Conservation (phyloP, 306 rosid species). For the Astragalus glycyphyllos region DNA sequence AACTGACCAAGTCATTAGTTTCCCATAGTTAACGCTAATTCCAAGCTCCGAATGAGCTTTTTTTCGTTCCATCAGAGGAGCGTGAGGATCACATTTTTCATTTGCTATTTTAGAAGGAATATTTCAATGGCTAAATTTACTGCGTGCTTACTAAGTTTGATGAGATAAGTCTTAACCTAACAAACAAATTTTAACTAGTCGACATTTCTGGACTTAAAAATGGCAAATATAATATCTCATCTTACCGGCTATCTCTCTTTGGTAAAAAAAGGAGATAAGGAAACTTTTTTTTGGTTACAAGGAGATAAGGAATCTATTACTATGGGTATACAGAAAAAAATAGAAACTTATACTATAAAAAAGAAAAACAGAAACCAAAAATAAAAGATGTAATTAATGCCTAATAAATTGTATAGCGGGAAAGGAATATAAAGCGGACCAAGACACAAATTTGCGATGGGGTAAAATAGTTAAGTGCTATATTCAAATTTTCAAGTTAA, state of each 20-base stretch:
- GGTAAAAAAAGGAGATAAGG: background rate
- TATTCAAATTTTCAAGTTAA: no score
- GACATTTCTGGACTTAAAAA: background rate
- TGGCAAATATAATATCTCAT: conserved; percentile 12
- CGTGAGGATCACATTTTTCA: conserved; percentile 4
- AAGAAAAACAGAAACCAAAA: no score
- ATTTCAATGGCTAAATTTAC: conserved; percentile 10
- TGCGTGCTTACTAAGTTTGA: conserved; percentile 5
- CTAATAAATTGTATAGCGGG: no score
- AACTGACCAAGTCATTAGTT: conserved; percentile 43
- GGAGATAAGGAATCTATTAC: background rate
- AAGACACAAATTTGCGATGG: no score
- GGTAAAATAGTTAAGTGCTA: no score
- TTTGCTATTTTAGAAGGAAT: background rate
- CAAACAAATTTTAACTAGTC: conserved; percentile 11
- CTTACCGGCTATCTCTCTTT: background rate
- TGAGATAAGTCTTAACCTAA: conserved; percentile 7
- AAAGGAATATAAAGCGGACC: no score
- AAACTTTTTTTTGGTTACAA: no score
- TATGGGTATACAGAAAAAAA: no score
- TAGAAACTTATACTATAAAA: no score
- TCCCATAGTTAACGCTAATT: conserved; percentile 27
- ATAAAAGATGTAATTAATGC: no score
- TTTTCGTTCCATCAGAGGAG: background rate
- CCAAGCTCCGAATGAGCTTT: conserved; percentile 35